Conservation (phyloP, 768 basidiomycete genomes). For the Boletales sp. region DNA sequence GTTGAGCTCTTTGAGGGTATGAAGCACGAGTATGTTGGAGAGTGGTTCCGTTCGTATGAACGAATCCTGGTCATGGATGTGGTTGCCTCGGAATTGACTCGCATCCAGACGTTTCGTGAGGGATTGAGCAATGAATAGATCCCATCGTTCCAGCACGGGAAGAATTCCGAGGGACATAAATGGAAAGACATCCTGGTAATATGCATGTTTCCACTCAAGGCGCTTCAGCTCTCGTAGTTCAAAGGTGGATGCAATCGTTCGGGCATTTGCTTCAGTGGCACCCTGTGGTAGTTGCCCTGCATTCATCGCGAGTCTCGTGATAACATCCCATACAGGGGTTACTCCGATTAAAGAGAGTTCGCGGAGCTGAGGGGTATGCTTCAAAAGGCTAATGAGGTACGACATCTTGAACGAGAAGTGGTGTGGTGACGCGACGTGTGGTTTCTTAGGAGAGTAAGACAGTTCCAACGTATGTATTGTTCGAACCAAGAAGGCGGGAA, state of each 20-base stretch:
- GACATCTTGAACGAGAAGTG: constrained; percentile 40
- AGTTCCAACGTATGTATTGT: constrained; percentile 43
- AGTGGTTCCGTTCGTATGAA: constrained; percentile 29
- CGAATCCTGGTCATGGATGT: constrained; percentile 25
- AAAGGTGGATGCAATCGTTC: constrained; percentile 19
- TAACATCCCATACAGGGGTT: constrained; percentile 38
- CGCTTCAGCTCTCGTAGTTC: constrained; percentile 37
- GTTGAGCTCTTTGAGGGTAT: constrained; percentile 39
- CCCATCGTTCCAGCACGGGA: constrained; percentile 42
- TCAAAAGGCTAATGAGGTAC: constrained; percentile 35
- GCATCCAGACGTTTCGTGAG: constrained; percentile 26
- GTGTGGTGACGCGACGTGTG: constrained; percentile 15
- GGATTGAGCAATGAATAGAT: constrained; percentile 39
- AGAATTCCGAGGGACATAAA: constrained; percentile 40
- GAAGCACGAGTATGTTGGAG: constrained; percentile 24
- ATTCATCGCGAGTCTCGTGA: constrained; percentile 9
- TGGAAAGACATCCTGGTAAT: constrained; percentile 38
- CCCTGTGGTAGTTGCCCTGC: constrained; percentile 4
- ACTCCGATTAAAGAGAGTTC: constrained; percentile 42
- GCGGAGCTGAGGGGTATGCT: constrained; percentile 37
- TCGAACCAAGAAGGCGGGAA: constrained; percentile 35
- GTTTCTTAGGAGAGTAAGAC: constrained; percentile 33
- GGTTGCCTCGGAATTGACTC: constrained; percentile 29
- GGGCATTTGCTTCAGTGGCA: constrained; percentile 4
- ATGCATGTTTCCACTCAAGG: constrained; percentile 49